Conservation (phyloP, 1,139 yeast genomes). For the Candida albicans region DNA sequence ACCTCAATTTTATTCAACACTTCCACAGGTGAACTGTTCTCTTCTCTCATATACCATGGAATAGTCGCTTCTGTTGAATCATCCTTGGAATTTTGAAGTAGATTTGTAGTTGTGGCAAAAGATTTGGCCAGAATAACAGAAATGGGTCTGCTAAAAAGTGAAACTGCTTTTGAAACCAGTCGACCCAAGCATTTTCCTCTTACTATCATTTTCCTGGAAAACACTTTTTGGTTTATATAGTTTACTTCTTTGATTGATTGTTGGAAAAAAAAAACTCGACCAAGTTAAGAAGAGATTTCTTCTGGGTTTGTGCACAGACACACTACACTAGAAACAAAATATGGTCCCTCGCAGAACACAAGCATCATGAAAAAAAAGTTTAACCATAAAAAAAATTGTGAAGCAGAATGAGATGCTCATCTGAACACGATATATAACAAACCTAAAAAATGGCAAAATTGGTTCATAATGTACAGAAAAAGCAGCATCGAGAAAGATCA, state of each 20-base stretch:
- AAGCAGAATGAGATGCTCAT: slow-evolving; percentile 11
- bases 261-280: not conserved
- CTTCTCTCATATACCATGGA: slow-evolving; percentile 68
- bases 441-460: slow-evolving; percentile 61
- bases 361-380: not conserved
- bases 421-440: slow-evolving; percentile 1
- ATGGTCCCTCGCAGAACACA: not conserved
- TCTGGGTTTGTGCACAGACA: not conserved
- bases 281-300: not conserved
- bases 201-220: not conserved
- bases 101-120: not conserved
- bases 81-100: not conserved
- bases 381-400: not conserved
- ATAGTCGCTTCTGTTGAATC: slow-evolving; percentile 16
- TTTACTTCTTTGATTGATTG: not conserved
- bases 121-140: not conserved
- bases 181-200: not conserved
- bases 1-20: slow-evolving; percentile 24
- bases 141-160: not conserved
- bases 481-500: slow-evolving; percentile 92
- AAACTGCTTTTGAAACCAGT: not conserved
- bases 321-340: not conserved
- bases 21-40: slow-evolving; percentile 40
- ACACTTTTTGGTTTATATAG: not conserved
- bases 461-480: slow-evolving; percentile 89